Conservation (phyloP, 2,329 filamentous ascomycete genomes). For the Pyrenophora graminea region DNA sequence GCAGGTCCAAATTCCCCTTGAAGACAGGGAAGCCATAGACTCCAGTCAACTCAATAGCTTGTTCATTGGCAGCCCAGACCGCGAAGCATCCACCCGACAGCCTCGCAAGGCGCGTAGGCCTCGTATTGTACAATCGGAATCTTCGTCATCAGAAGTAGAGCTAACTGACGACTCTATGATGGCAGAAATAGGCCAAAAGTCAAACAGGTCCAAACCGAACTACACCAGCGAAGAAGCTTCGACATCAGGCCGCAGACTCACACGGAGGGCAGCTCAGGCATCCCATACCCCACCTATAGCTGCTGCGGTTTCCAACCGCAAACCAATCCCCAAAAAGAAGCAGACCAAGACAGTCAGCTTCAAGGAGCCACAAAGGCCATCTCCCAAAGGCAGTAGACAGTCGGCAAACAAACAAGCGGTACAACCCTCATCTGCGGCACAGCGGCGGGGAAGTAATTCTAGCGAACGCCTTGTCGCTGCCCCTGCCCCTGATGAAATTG, state of each 20-base stretch:
- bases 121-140: conserved; percentile 22
- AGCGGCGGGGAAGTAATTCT: not conserved
- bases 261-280: not conserved
- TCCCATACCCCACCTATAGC: not conserved
- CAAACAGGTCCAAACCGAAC: conserved; percentile 2
- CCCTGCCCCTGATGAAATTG: not conserved
- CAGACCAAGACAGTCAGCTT: not conserved
- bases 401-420: too few relatives aligned
- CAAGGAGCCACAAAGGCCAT: too few relatives aligned
- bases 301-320: not conserved
- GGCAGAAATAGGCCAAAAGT: conserved; percentile 2
- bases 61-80: not conserved
- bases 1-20: not conserved
- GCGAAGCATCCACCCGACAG: not conserved
- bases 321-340: not conserved
- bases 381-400: too few relatives aligned
- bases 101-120: conserved; percentile 9
- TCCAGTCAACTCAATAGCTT: conserved; percentile 16
- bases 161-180: conserved; percentile 11
- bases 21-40: not conserved
- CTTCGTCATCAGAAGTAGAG: conserved; percentile 18
- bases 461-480: not conserved
- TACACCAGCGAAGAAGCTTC: not conserved
- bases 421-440: not conserved
- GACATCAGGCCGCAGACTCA: not conserved